Conservation (phyloP, 2,329 filamentous ascomycete species). For the Xylariaceae sp. region DNA sequence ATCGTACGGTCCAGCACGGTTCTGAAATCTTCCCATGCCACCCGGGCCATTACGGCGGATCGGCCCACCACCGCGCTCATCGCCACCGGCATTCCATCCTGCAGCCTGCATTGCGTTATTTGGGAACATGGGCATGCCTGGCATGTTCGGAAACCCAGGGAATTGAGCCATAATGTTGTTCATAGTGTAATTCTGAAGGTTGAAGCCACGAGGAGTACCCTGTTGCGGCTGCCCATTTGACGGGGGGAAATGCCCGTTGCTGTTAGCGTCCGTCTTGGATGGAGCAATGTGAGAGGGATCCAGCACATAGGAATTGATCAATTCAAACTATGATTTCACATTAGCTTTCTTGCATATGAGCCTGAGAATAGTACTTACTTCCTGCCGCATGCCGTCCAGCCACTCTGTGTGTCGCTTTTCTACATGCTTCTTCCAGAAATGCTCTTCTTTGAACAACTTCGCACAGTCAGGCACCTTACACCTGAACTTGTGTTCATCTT, state of each 20-base stretch:
- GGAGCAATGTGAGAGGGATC: slow-evolving; percentile 94
- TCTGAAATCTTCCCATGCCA: slow-evolving; percentile 54
- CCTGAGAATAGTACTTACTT: slow-evolving; percentile 58
- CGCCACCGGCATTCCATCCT: slow-evolving; percentile 51
- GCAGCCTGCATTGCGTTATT: slow-evolving; percentile 41
- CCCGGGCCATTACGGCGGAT: slow-evolving; percentile 64
- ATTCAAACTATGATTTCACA: slow-evolving; percentile 60
- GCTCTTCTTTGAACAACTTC: slow-evolving; percentile 94
- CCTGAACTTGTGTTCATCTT: slow-evolving; percentile 94
- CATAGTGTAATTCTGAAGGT: slow-evolving; percentile 69
- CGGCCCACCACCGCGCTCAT: slow-evolving; percentile 60
- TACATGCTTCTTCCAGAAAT: slow-evolving; percentile 97
- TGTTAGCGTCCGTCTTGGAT: slow-evolving; percentile 88
- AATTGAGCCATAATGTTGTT: slow-evolving; percentile 57
- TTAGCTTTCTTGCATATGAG: slow-evolving; percentile 32
- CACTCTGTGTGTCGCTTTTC: slow-evolving; percentile 94
- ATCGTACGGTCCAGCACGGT: slow-evolving; percentile 72
- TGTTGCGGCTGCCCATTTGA: slow-evolving; percentile 70
- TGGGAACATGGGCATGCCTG: slow-evolving; percentile 44
- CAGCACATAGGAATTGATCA: slow-evolving; percentile 91
- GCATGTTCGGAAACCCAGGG: slow-evolving; percentile 59
- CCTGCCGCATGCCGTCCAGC: slow-evolving; percentile 74
- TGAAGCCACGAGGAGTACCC: slow-evolving; percentile 90
- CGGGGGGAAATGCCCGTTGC: slow-evolving; percentile 90
- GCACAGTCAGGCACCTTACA: slow-evolving; percentile 96